These are phyloP conservation scores for Ampelomyces quisqualis DNA, from an alignment of 2,329 filamentous ascomycete species.

Conservation along the genomic window DNA sequence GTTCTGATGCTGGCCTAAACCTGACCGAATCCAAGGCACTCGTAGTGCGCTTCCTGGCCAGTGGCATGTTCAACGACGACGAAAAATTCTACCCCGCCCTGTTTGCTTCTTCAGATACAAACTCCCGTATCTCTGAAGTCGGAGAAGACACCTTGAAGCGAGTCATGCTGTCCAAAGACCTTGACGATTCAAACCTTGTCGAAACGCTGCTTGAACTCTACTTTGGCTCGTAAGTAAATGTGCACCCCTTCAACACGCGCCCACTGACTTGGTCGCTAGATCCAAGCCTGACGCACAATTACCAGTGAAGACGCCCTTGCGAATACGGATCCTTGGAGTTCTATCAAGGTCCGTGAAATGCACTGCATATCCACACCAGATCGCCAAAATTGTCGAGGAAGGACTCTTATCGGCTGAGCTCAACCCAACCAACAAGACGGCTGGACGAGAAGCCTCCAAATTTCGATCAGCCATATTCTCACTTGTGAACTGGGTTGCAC, in stretches of 20 bases:
- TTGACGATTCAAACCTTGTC: constrained; percentile 69
- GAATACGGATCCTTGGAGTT: constrained; percentile 72
- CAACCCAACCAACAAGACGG: constrained; percentile 43
- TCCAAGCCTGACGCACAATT: constrained; percentile 44
- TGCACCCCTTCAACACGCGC: background rate
- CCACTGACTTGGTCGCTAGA: constrained; percentile 12
- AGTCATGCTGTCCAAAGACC: constrained; percentile 63
- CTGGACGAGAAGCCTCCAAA: constrained; percentile 73
- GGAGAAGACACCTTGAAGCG: constrained; percentile 88
- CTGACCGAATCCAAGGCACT: constrained; percentile 69
- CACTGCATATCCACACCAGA: constrained; percentile 66
- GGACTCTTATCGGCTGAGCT: constrained; percentile 55
- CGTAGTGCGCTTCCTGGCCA: constrained; percentile 71
- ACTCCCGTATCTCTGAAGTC: constrained; percentile 77
- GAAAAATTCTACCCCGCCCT: constrained; percentile 83
- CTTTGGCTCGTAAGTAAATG: constrained; percentile 50
- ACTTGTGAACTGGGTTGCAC: constrained; percentile 83
- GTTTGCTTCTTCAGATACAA: constrained; percentile 78
- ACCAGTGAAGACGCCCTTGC: constrained; percentile 64
- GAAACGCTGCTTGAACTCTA: constrained; percentile 71
- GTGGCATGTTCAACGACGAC: constrained; percentile 78
- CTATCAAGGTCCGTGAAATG: constrained; percentile 75
- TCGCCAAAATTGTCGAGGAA: constrained; percentile 69
- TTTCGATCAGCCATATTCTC: constrained; percentile 80
- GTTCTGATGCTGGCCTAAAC: constrained; percentile 61